phyloP scores from a whole-genome alignment of 805 yeast genomes.

The Barnettozyma vustinii region DNA sequence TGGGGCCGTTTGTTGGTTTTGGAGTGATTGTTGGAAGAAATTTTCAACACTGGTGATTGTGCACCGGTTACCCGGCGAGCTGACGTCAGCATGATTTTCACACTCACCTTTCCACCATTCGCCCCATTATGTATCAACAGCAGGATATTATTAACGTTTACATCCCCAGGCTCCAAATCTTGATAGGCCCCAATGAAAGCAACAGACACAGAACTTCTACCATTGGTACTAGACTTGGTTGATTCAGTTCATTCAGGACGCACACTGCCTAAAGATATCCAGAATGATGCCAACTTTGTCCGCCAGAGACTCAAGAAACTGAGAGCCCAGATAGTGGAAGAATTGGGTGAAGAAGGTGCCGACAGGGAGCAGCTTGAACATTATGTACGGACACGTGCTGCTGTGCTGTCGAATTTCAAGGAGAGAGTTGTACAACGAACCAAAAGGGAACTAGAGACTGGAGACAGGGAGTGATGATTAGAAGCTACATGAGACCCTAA shows the following conservation, averaged over 20 bases:
- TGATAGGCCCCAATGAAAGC: background rate
- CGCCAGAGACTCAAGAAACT: constrained; percentile 19
- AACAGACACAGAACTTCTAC: constrained; percentile 31
- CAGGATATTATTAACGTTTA: too few species aligned
- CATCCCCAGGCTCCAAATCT: background rate
- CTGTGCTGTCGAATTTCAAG: constrained; percentile 3
- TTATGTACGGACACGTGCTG: background rate
- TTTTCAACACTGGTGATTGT: background rate
- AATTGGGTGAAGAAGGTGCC: constrained; percentile 5
- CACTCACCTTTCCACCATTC: too few species aligned
- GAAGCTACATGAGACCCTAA: too few species aligned
- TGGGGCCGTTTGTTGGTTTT: background rate
- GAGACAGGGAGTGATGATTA: too few species aligned
- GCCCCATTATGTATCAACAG: too few species aligned
- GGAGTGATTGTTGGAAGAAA: background rate
- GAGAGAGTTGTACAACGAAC: background rate
- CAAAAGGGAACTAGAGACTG: background rate
- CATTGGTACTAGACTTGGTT: constrained; percentile 35
- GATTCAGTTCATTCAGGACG: constrained; percentile 36
- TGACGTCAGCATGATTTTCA: background rate
- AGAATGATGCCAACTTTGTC: constrained; percentile 34
- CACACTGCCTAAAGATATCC: constrained; percentile 38
- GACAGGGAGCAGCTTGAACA: constrained; percentile 4
- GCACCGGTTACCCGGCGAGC: background rate
- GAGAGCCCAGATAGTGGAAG: background rate